Conservation (phyloP, 331 rosid genomes). For the Pyracantha coccinea region DNA sequence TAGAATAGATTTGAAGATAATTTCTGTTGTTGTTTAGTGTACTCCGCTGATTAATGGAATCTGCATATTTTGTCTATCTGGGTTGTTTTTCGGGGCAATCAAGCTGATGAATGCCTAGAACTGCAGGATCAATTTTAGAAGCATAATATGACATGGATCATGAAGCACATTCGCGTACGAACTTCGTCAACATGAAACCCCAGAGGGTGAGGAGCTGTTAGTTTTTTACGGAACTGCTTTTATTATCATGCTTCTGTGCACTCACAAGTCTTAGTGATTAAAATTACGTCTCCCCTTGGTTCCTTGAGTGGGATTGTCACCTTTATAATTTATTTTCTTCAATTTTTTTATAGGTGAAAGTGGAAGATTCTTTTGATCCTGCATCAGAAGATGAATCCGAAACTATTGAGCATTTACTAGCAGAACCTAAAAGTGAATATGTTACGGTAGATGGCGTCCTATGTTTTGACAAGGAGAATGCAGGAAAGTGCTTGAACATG, state of each 20-base stretch:
- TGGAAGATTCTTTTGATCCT: conserved; percentile 55
- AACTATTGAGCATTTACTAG: background rate
- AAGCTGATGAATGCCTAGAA: background rate
- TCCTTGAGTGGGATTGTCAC: conserved; percentile 5
- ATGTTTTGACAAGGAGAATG: conserved; percentile 32
- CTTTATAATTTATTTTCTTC: background rate
- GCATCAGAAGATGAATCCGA: conserved; percentile 11
- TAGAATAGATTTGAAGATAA: background rate
- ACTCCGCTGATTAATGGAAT: background rate
- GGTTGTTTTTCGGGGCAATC: background rate
- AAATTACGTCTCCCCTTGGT: background rate
- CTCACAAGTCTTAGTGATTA: background rate
- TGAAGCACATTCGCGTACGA: conserved; percentile 20
- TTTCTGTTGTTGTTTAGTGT: background rate
- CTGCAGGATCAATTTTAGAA: conserved; percentile 16
- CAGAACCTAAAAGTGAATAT: conserved; percentile 36
- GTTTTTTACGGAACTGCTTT: background rate
- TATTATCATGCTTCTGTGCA: background rate
- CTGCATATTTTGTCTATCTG: background rate
- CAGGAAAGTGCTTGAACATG: conserved; percentile 30
- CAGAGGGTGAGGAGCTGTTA: conserved; percentile 30
- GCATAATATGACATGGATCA: conserved; percentile 26
- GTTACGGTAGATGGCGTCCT: conserved; percentile 44
- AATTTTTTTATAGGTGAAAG: conserved; percentile 37
- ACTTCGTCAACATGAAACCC: conserved; percentile 32